Conservation (phyloP, 148 eudicot species). For the Linanthus parryae region DNA sequence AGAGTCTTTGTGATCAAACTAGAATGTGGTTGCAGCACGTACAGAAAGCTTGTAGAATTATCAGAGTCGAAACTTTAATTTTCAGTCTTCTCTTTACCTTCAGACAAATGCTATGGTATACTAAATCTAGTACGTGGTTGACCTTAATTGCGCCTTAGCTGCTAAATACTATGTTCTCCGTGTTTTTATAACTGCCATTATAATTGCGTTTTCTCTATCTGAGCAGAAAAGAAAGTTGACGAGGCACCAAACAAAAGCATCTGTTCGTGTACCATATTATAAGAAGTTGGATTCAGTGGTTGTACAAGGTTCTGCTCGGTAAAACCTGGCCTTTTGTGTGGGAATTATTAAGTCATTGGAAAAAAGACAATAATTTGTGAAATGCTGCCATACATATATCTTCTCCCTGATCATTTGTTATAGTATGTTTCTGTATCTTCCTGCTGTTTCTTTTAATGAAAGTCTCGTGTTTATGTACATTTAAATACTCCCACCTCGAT, state of each 20-base stretch:
- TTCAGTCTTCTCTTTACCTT: not conserved
- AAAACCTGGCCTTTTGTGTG: slow-evolving; percentile 19
- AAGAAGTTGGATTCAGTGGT: too few relatives aligned
- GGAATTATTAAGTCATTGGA: slow-evolving; percentile 7
- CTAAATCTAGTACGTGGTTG: not conserved
- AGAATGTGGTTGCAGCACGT: not conserved
- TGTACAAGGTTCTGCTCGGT: slow-evolving; percentile 10
- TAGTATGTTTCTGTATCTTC: too few relatives aligned
- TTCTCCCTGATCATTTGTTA: too few relatives aligned
- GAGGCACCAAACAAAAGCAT: slow-evolving; percentile 56
- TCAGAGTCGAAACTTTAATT: not conserved
- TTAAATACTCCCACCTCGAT: too few relatives aligned
- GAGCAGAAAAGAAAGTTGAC: slow-evolving; percentile 86
- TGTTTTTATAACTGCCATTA: too few relatives aligned
- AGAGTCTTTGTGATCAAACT: too few relatives aligned
- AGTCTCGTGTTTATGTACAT: too few relatives aligned
- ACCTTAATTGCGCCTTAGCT: not conserved
- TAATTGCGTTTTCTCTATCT: slow-evolving; percentile 11
- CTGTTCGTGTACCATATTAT: slow-evolving; percentile 82
- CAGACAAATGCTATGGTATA: not conserved
- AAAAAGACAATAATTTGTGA: slow-evolving; percentile 26
- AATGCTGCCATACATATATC: too few relatives aligned
- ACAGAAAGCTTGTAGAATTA: not conserved
- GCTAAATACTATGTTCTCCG: not conserved
- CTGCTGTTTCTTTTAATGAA: too few relatives aligned